Conservation (phyloP, 306 rosid species). For the Dryas alaskensis region DNA sequence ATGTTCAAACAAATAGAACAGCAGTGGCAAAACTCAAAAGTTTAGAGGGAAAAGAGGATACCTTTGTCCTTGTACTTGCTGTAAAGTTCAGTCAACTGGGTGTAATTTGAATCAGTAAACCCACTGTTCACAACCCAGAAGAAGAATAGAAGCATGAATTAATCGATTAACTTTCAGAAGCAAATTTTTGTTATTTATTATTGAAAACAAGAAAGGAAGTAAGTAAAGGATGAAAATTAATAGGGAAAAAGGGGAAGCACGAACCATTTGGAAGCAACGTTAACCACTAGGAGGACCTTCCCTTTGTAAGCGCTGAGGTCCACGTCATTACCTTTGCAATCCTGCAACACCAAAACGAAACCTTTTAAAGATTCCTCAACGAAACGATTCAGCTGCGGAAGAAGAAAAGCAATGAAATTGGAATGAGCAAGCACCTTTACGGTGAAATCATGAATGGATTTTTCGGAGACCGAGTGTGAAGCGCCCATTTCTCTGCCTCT, state of each 20-base stretch:
- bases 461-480: conserved; percentile 54
- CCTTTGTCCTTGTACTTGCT: conserved; percentile 61
- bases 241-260: conserved; percentile 10
- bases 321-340: conserved; percentile 64
- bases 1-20: neutral
- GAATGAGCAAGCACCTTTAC: conserved; percentile 54
- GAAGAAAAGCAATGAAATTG: neutral
- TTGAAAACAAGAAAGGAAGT: too few relatives aligned
- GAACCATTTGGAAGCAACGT: conserved; percentile 97
- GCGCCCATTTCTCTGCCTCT: conserved; percentile 60
- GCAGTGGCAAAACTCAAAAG: neutral
- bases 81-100: conserved; percentile 79
- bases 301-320: conserved; percentile 68
- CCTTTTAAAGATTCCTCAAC: neutral
- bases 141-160: neutral
- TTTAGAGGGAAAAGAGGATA: conserved; percentile 16
- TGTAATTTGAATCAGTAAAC: conserved; percentile 72
- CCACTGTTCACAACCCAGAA: conserved; percentile 42
- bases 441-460: conserved; percentile 71
- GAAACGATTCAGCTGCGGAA: neutral
- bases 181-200: neutral
- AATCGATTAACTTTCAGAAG: neutral
- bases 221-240: neutral
- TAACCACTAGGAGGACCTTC: conserved; percentile 76
- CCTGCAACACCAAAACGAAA: conserved; percentile 40